Evolutionary conservation across 176 grass and related monocot genomes (phyloP).

Genomic region (Cenchrus fungigraminus): DNA sequence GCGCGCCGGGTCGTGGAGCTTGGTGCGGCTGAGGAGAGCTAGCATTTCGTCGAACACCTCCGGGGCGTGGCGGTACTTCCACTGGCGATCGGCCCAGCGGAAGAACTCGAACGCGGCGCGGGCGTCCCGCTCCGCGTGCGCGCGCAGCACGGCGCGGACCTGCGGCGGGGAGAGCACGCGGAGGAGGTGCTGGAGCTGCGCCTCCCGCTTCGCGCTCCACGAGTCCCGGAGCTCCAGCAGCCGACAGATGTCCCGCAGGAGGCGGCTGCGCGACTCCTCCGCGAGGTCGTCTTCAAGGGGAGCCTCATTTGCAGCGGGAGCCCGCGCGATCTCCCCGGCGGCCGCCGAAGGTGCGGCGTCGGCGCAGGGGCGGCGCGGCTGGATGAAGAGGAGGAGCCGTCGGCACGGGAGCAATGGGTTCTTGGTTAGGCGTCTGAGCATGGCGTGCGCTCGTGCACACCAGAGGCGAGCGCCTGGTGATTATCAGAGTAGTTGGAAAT

Average conservation of each 20-base stretch:
- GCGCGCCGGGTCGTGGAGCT: constrained; percentile 73
- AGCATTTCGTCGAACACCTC: constrained; percentile 88
- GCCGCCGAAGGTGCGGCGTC: constrained; percentile 8
- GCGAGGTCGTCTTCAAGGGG: constrained; percentile 6
- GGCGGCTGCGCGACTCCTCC: constrained; percentile 63
- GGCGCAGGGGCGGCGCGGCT: constrained; percentile 27
- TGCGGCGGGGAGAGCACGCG: constrained; percentile 63
- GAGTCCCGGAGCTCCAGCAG: constrained; percentile 68
- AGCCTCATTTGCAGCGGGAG: neutral
- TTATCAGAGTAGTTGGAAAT: neutral
- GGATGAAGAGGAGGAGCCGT: constrained; percentile 14
- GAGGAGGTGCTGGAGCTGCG: constrained; percentile 67
- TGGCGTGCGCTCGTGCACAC: constrained; percentile 17
- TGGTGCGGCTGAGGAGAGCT: constrained; percentile 73
- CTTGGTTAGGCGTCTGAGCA: constrained; percentile 18
- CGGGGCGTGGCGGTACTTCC: constrained; percentile 83
- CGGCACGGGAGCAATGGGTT: constrained; percentile 17
- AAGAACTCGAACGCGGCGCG: constrained; percentile 81
- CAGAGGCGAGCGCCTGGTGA: neutral
- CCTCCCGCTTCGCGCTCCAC: constrained; percentile 78
- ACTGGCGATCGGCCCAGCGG: constrained; percentile 80
- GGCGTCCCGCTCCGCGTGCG: constrained; percentile 59
- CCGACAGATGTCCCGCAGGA: constrained; percentile 68
- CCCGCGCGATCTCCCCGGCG: neutral
- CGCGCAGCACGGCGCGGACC: constrained; percentile 70